phyloP scores from a whole-genome alignment of 108 stramenopile genomes.

The Aurantiochytrium sp. region DNA sequence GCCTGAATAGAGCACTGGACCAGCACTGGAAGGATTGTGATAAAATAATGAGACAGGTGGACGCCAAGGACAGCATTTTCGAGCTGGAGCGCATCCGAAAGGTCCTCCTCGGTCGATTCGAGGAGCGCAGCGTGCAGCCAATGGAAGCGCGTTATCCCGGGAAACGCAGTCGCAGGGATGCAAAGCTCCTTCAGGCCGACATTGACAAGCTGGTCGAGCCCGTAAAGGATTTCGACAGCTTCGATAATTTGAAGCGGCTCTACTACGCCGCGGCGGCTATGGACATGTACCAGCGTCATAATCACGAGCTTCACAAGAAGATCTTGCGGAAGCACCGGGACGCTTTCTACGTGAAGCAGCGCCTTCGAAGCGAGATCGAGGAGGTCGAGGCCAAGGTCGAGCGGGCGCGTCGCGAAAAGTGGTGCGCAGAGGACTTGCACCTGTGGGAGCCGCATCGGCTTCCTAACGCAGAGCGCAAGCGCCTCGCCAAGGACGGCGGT shows the following conservation, averaged over 20 bases:
- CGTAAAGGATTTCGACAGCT: not conserved
- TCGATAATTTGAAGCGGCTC: not conserved
- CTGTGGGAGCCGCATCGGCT: slow-evolving; percentile 6
- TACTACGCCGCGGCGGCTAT: not conserved
- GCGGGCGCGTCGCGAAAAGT: not conserved
- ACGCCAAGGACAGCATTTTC: not conserved
- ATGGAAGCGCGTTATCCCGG: not conserved
- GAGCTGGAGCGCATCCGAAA: not conserved
- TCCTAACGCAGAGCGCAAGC: not conserved
- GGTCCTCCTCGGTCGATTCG: not conserved
- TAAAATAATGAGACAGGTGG: not conserved
- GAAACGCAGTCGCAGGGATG: not conserved
- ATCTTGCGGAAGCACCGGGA: not conserved
- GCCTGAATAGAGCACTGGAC: not conserved
- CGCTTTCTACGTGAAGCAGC: not conserved
- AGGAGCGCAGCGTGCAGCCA: not conserved
- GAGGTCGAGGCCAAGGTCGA: not conserved
- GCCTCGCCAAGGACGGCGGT: not conserved
- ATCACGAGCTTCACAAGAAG: not conserved
- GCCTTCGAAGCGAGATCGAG: not conserved
- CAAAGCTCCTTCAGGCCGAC: not conserved
- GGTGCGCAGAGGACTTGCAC: not conserved
- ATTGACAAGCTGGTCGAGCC: not conserved
- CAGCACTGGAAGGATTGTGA: slow-evolving; percentile 5
- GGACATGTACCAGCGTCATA: not conserved